Percentiles rank a stretch among this genome's conserved stretches.
phyloP scores from a whole-genome alignment of 495 filamentous ascomycete species.

The Aspergillus homomorphus region DNA sequence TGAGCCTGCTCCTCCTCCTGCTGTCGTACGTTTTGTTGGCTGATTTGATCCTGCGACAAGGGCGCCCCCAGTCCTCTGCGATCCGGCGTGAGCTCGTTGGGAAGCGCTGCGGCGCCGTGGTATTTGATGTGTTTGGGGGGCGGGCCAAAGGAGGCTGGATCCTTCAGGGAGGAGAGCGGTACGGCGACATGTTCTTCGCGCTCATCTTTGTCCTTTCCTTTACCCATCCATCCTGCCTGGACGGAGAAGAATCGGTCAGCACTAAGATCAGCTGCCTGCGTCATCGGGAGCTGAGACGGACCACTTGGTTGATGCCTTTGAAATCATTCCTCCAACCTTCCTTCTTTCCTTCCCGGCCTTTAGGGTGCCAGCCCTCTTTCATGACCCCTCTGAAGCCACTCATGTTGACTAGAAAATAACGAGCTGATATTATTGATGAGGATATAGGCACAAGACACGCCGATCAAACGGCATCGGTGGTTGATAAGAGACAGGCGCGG shows the following conservation, averaged over 20 bases:
- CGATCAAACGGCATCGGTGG: background rate
- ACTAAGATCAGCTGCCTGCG: background rate
- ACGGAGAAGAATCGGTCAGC: slow-evolving; percentile 2
- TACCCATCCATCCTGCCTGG: slow-evolving; percentile 54
- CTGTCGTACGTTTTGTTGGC: slow-evolving; percentile 25
- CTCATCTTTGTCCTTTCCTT: slow-evolving; percentile 43
- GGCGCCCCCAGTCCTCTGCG: slow-evolving; percentile 48
- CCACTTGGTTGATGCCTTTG: slow-evolving; percentile 59
- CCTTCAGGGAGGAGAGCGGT: slow-evolving; percentile 74
- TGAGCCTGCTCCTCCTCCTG: slow-evolving; percentile 40
- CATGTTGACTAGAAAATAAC: slow-evolving; percentile 27
- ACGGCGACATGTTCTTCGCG: slow-evolving; percentile 53
- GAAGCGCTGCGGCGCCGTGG: slow-evolving; percentile 47
- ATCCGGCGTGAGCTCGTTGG: slow-evolving; percentile 49
- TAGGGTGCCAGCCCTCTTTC: slow-evolving; percentile 60
- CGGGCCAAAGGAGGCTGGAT: slow-evolving; percentile 80
- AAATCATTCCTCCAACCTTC: slow-evolving; percentile 59
- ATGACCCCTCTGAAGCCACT: slow-evolving; percentile 48
- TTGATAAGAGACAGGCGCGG: background rate
- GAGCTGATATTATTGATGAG: background rate
- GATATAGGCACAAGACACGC: background rate
- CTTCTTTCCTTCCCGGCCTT: slow-evolving; percentile 51
- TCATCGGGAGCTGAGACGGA: slow-evolving; percentile 23
- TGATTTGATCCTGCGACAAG: slow-evolving; percentile 38
- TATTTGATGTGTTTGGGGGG: slow-evolving; percentile 71